A percentile compares a stretch with the other conserved stretches of the same genome.
phyloP scores from a whole-genome alignment of 306 rosid species.

The Hylodesmum podocarpum region DNA sequence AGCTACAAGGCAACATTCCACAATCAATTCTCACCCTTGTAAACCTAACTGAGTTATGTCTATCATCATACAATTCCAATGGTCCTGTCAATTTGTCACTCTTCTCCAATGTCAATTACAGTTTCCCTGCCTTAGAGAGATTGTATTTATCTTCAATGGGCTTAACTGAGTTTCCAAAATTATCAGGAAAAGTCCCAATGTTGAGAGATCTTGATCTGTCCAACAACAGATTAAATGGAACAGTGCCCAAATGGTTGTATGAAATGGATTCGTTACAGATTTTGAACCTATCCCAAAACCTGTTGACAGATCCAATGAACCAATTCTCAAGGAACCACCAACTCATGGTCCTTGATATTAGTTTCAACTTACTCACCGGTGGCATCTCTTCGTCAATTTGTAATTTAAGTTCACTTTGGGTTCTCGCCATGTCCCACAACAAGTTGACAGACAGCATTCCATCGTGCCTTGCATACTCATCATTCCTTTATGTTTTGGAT shows the following conservation, averaged over 20 bases:
- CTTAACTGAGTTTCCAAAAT: neutral
- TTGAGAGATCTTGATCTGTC: neutral
- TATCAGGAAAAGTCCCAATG: neutral
- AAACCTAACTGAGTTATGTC: neutral
- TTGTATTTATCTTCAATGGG: neutral
- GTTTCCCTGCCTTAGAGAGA: neutral
- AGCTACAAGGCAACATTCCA: conserved; percentile 6
- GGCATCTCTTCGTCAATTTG: neutral
- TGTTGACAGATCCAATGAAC: neutral
- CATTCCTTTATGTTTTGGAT: conserved; percentile 13
- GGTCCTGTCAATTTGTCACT: neutral
- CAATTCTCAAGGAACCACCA: neutral
- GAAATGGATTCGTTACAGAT: neutral
- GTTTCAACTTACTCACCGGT: conserved; percentile 15
- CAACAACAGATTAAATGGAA: neutral
- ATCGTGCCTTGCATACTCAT: conserved; percentile 5
- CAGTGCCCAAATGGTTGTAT: conserved; percentile 17
- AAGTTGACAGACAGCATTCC: conserved; percentile 24
- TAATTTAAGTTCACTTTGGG: neutral
- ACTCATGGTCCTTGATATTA: neutral
- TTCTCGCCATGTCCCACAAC: neutral
- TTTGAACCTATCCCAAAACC: conserved; percentile 19
- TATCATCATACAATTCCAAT: neutral
- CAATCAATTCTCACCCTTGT: neutral
- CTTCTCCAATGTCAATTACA: neutral